phyloP scores from a whole-genome alignment of 2,329 filamentous ascomycete genomes.

The Penicillium glabrum region DNA sequence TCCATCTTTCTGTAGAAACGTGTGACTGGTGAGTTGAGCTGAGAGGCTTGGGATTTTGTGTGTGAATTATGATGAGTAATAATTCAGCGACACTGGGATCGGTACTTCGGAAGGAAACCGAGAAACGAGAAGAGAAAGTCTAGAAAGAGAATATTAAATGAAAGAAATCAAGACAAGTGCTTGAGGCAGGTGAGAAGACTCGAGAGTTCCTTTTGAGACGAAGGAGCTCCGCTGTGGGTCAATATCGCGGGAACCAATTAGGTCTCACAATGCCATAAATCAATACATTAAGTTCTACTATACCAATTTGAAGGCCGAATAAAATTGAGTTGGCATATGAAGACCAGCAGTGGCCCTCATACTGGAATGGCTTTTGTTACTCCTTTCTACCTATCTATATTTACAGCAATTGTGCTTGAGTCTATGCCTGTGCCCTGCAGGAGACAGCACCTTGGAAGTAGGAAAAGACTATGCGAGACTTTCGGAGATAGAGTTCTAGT shows the following conservation, averaged over 20 bases:
- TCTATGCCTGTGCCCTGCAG: too few relatives aligned
- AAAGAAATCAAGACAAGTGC: background rate
- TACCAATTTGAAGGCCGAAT: too few relatives aligned
- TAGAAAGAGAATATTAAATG: background rate
- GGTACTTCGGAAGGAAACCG: background rate
- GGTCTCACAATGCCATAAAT: background rate
- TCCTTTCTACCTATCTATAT: too few relatives aligned
- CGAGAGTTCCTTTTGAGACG: background rate
- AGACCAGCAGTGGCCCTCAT: too few relatives aligned
- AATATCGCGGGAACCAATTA: background rate
- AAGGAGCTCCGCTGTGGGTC: slow-evolving; percentile 2
- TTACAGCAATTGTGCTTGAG: too few relatives aligned
- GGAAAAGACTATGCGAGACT: too few relatives aligned
- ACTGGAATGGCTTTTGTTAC: too few relatives aligned
- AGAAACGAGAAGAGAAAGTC: background rate
- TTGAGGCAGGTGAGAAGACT: background rate
- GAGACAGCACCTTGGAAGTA: too few relatives aligned
- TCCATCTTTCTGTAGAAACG: slow-evolving; percentile 5
- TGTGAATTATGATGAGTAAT: background rate
- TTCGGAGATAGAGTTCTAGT: too few relatives aligned
- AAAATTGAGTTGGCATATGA: too few relatives aligned
- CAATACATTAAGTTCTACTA: too few relatives aligned
- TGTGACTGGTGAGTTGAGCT: background rate
- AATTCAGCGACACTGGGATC: background rate
- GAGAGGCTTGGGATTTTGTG: background rate